phyloP scores from a whole-genome alignment of 2,329 filamentous ascomycete genomes.

The Sporothrix inflata region DNA sequence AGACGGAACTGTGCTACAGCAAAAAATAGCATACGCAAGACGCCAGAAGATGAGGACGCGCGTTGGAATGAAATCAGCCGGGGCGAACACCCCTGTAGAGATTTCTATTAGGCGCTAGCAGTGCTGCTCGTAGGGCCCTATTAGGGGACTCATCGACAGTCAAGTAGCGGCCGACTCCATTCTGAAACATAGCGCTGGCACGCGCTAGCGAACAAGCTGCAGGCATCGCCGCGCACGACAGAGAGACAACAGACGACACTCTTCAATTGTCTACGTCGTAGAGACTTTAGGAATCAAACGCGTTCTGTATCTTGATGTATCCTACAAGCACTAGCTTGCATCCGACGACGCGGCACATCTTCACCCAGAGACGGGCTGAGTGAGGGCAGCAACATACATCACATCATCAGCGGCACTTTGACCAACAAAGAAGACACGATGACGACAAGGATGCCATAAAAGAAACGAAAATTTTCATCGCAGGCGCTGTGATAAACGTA shows the following conservation, averaged over 20 bases:
- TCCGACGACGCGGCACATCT: not conserved
- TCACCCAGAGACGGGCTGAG: not conserved
- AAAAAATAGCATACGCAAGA: not conserved
- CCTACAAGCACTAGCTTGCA: not conserved
- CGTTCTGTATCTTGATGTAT: not conserved
- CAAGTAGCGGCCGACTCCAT: not conserved
- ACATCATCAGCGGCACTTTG: not conserved
- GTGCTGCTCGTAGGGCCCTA: not conserved
- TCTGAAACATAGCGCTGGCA: not conserved
- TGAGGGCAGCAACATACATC: not conserved
- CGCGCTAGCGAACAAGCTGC: not conserved
- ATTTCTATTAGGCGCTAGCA: not conserved
- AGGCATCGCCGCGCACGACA: not conserved
- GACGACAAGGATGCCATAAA: not conserved
- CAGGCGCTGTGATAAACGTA: not conserved
- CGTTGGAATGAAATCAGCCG: not conserved
- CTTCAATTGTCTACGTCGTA: not conserved
- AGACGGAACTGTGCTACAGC: not conserved
- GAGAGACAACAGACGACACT: not conserved
- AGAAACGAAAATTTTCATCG: not conserved
- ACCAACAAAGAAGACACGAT: not conserved
- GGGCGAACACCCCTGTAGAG: not conserved
- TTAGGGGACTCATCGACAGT: constrained; percentile 3
- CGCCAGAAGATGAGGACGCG: not conserved
- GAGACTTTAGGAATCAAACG: not conserved